These are phyloP conservation scores for Lipomyces japonicus DNA, from an alignment of 805 yeast species.

Conservation along the genomic window DNA sequence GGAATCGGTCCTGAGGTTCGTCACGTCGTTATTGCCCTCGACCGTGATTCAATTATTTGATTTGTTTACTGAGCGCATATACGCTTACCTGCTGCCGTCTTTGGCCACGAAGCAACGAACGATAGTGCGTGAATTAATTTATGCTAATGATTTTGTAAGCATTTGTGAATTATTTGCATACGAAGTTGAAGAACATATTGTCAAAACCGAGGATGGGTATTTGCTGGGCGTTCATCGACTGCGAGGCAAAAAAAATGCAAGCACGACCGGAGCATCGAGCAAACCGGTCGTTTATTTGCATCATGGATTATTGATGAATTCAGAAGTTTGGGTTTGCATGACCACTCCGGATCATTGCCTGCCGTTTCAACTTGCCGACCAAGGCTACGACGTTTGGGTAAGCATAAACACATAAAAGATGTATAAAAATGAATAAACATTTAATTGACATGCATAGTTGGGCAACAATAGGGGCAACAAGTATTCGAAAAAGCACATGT, in stretches of 20 bases:
- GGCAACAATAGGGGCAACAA: slow-evolving; percentile 93
- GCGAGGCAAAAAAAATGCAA: slow-evolving; percentile 25
- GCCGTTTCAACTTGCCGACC: slow-evolving; percentile 71
- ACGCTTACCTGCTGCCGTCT: slow-evolving; percentile 11
- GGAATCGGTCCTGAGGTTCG: slow-evolving; percentile 33
- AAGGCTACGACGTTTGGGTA: slow-evolving; percentile 73
- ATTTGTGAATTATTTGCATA: slow-evolving; percentile 70
- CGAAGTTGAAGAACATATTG: slow-evolving; percentile 68
- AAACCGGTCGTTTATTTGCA: slow-evolving; percentile 69
- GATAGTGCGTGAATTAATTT: slow-evolving; percentile 41
- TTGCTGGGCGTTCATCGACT: slow-evolving; percentile 38
- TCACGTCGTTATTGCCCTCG: slow-evolving; percentile 35
- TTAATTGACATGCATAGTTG: slow-evolving; percentile 49
- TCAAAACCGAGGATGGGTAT: slow-evolving; percentile 16
- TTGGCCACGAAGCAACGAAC: slow-evolving; percentile 11
- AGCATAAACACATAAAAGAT: not conserved
- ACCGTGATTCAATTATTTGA: slow-evolving; percentile 32
- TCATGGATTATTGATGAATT: slow-evolving; percentile 86
- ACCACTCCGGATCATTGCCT: slow-evolving; percentile 50
- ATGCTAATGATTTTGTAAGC: slow-evolving; percentile 55
- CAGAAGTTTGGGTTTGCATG: slow-evolving; percentile 72
- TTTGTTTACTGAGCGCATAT: slow-evolving; percentile 17
- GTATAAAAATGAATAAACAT: not conserved
- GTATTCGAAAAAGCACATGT: slow-evolving; percentile 74
- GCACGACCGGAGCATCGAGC: not conserved